Base-by-base conservation (phyloP, 192 early-diverging fungal genomes). In the Cladochytrium replicatum region DNA sequence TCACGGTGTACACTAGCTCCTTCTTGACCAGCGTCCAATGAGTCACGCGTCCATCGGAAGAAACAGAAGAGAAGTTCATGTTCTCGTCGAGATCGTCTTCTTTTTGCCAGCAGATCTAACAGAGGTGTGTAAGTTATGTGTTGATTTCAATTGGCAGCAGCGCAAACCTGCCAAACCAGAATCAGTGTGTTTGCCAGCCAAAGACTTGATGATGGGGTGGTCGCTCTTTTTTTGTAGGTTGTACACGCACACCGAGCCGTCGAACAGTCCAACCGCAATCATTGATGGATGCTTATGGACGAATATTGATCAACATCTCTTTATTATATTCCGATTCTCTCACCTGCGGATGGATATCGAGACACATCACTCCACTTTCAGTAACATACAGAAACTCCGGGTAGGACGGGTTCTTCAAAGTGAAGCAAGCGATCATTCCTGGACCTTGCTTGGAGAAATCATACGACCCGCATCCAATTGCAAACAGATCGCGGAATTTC, bases 71-170 rank as follows among this genome's bases (percentile, higher is more conserved):
- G 57, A 80, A 80, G 48, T 76, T 76, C 3, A 61, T 55, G 46
- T 80, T 77, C 46, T 75, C 78, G 52, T 80, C 74, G 26, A 80
- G 49, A 58, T 80, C 78, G 41, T 80, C 78, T n/a, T n/a, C n/a
- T 41, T 75, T 79, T 68, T 80, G 78, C 78, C 78, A 80, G 32
- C 51, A 64, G 6, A 78, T 62, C 61, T 67, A 22, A n/a, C n/a
- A n/a, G n/a, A n/a, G n/a, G n/a, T n/a, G n/a, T n/a, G n/a, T n/a
- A n/a, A n/a, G n/a, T n/a, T n/a, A n/a, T n/a, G n/a, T n/a, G n/a
- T n/a, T n/a, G n/a, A n/a, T n/a, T n/a, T n/a, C n/a, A n/a, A 67
- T 37, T 11, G 19, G 17, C 9, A 44, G 19, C n/a, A n/a, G n/a
- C n/a, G n/a, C n/a, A n/a, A n/a, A 42, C 74, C 59, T 80, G 74